Evolutionary conservation across 768 basidiomycete species (phyloP).

Genomic region (Termitomyces heimii): DNA sequence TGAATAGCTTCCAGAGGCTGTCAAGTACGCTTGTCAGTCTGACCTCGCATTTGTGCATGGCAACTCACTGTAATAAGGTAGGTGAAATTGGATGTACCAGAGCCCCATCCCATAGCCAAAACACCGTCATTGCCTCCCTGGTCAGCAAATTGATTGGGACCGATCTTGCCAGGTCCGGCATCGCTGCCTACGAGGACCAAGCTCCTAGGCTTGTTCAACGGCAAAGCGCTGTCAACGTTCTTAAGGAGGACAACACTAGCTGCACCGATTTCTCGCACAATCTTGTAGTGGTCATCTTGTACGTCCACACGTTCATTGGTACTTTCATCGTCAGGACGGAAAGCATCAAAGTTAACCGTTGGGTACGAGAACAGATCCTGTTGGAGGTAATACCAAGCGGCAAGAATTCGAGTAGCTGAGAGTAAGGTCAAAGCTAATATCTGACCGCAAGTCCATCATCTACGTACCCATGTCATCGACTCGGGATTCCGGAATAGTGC

Average conservation of each 20-base stretch:
- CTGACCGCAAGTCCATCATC: not conserved
- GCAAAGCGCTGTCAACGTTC: constrained; percentile 52
- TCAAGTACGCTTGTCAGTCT: not conserved
- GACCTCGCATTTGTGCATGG: not conserved
- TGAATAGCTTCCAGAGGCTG: constrained; percentile 83
- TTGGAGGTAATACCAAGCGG: constrained; percentile 59
- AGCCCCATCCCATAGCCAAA: constrained; percentile 92
- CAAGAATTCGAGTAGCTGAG: constrained; percentile 67
- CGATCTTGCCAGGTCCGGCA: constrained; percentile 55
- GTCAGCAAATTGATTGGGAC: constrained; percentile 68
- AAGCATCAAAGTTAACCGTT: constrained; percentile 65
- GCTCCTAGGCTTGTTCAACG: constrained; percentile 53
- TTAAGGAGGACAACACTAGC: constrained; percentile 74
- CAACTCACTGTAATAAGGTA: constrained; percentile 67
- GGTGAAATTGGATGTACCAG: constrained; percentile 72
- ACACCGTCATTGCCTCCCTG: constrained; percentile 61
- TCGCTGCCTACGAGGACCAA: constrained; percentile 61
- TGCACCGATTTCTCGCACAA: constrained; percentile 69
- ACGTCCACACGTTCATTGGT: constrained; percentile 64
- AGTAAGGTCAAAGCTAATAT: not conserved
- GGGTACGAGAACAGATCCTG: constrained; percentile 66
- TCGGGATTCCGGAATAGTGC: constrained; percentile 58
- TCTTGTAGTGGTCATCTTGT: constrained; percentile 56
- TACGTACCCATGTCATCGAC: constrained; percentile 71
- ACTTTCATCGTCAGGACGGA: constrained; percentile 40